Evolutionary conservation across 202 grass and related monocot species (phyloP).

Genomic region (Dendrocalamus latiflorus): DNA sequence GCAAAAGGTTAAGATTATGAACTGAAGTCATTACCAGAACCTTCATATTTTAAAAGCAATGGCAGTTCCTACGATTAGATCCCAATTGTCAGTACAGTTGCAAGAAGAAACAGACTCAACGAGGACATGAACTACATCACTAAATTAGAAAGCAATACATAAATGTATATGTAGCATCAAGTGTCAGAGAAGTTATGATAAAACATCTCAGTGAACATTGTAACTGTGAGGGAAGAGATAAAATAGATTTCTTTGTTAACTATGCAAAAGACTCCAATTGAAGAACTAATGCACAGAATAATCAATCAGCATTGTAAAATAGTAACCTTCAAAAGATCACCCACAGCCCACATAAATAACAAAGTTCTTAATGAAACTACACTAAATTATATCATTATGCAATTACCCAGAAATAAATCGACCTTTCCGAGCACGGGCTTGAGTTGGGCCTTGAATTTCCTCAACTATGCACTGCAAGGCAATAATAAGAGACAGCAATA

Average conservation of each 20-base stretch:
- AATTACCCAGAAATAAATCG: slow-evolving; percentile 99
- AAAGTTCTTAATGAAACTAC: background rate
- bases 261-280: slow-evolving; percentile 6
- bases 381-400: slow-evolving; percentile 15
- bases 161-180: background rate
- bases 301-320: slow-evolving; percentile 5
- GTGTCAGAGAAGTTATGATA: background rate
- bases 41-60: background rate
- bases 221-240: background rate
- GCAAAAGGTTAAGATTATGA: slow-evolving; percentile 7
- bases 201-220: background rate
- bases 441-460: slow-evolving; percentile 90
- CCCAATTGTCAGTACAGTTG: background rate
- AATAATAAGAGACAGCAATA: slow-evolving; percentile 34
- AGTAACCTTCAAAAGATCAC: background rate
- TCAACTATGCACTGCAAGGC: slow-evolving; percentile 90
- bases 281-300: background rate
- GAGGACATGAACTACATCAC: background rate
- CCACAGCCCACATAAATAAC: background rate
- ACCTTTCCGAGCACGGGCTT: slow-evolving; percentile 80
- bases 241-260: background rate
- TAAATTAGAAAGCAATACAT: background rate
- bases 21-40: slow-evolving; percentile 15
- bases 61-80: background rate
- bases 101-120: background rate